Base-by-base conservation (phyloP, 2,329 filamentous ascomycete genomes). In the Colletotrichum euphorbiae region DNA sequence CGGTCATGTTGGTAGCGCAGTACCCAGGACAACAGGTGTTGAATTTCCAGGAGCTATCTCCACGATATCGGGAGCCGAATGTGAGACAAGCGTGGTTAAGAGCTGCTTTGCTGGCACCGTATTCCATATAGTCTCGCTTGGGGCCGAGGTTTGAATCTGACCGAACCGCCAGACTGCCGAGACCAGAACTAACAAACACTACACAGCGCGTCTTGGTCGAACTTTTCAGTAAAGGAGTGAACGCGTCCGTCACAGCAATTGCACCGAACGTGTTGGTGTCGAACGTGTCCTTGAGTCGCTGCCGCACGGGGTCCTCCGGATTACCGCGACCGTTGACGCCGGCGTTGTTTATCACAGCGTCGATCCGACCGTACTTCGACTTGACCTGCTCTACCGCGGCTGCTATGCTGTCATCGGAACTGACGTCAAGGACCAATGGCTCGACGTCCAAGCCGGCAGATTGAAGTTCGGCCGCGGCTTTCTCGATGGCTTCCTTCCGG, bases 291-390 rank as follows among this genome's bases (percentile, higher is more conserved):
- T 82, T 79, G 46, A 86, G 82, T 33, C 87, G 80, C 2, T 79
- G 73, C 1, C 87, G 80, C 1, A 78, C 77, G 3, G 85, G 74
- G 6, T 84, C 82, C 72, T 90, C 87, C 54, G 89, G 82, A 1
- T 83, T 81, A 12, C 83, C 85, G 6, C 12, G 48, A 52, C 77
- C 76, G n/a, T 85, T 84, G 67, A 88, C 89, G 2, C 87, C 88
- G 3, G 87, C 87, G 56, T 89, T 89, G 77, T 89, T 89, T 67
- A 88, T 82, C 5, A 89, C 83, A 1, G 89, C 83, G 73, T 90
- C 87, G 50, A 90, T 76, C 7, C 84, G 82, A 17, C 82, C 81
- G 72, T 88, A 90, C 54, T 82, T 83, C 2, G 81, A 75, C 1
- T 77, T 38, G 0, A 82, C 81, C 17, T 77, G 75, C 7, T 82